Evolutionary conservation across 2,329 filamentous ascomycete genomes (phyloP).

Genomic region (Aspergillus udagawae): DNA sequence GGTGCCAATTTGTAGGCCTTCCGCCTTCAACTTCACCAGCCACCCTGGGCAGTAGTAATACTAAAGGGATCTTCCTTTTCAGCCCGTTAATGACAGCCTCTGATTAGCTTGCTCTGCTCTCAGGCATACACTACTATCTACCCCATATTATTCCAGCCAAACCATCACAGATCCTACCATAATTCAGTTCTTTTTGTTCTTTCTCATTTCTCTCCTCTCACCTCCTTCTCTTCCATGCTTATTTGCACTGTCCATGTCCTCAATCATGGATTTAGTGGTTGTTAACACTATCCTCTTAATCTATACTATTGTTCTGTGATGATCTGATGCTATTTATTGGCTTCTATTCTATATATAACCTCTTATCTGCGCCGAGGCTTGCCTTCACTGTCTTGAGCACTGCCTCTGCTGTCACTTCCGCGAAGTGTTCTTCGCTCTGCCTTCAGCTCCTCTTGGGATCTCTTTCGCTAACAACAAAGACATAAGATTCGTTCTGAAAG

Average conservation of each 20-base stretch:
- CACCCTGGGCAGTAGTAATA: not conserved
- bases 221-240: not conserved
- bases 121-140: not conserved
- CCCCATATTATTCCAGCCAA: not conserved
- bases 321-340: not conserved
- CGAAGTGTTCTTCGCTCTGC: not conserved
- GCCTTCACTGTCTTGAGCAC: not conserved
- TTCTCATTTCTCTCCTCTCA: not conserved
- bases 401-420: not conserved
- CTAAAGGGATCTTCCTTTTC: not conserved
- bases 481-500: not conserved
- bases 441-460: not conserved
- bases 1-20: not conserved
- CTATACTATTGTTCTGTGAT: not conserved
- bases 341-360: not conserved
- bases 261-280: not conserved
- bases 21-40: not conserved
- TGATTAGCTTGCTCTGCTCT: not conserved
- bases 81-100: not conserved
- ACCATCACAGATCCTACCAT: not conserved
- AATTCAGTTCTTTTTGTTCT: not conserved
- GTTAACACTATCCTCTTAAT: not conserved
- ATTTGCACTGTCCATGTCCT: not conserved
- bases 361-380: slow-evolving; percentile 1
- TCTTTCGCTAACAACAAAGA: not conserved